Percentiles rank a stretch among this genome's conserved stretches.
These are phyloP conservation scores for Metschnikowia chrysomelidarum DNA, from an alignment of 805 yeast genomes.

Conservation along the genomic window DNA sequence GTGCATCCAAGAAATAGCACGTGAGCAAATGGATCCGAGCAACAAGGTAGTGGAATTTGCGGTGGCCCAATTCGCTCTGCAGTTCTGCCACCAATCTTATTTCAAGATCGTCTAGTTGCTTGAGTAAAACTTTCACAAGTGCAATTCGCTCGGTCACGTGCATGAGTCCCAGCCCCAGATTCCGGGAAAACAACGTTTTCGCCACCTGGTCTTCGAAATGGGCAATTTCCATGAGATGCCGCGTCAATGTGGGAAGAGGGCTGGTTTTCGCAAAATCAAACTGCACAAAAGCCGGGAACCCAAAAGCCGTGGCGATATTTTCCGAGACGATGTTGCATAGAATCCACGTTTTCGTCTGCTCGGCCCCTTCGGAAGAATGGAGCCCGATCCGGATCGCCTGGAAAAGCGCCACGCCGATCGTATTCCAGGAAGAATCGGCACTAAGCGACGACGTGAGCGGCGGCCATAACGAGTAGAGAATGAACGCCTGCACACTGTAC, in stretches of 20 bases:
- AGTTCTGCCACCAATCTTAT: conserved; percentile 44
- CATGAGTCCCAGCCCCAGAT: conserved; percentile 63
- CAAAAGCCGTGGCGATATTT: conserved; percentile 86
- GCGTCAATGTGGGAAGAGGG: conserved; percentile 56
- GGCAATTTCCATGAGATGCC: conserved; percentile 78
- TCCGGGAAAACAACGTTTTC: conserved; percentile 67
- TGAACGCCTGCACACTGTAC: conserved; percentile 89
- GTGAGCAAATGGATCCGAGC: conserved; percentile 81
- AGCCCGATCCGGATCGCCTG: conserved; percentile 92
- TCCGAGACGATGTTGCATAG: conserved; percentile 89
- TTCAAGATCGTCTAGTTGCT: conserved; percentile 77
- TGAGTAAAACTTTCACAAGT: conserved; percentile 63
- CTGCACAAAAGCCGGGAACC: conserved; percentile 89
- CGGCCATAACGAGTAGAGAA: conserved; percentile 92
- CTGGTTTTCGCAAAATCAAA: conserved; percentile 59
- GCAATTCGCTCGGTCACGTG: conserved; percentile 74
- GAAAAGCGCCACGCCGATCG: conserved; percentile 88
- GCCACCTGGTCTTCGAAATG: conserved; percentile 85
- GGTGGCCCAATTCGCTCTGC: conserved; percentile 51
- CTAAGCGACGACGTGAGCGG: conserved; percentile 91
- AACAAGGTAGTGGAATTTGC: conserved; percentile 66
- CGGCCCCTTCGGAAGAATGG: conserved; percentile 79
- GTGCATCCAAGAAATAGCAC: conserved; percentile 73
- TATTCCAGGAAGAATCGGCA: conserved; percentile 95
- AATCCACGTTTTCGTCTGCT: conserved; percentile 91